Evolutionary conservation across 805 yeast species (phyloP), one percentile per base, ranked within the genome.

Genomic region (Suhomyces pyralidae): DNA sequence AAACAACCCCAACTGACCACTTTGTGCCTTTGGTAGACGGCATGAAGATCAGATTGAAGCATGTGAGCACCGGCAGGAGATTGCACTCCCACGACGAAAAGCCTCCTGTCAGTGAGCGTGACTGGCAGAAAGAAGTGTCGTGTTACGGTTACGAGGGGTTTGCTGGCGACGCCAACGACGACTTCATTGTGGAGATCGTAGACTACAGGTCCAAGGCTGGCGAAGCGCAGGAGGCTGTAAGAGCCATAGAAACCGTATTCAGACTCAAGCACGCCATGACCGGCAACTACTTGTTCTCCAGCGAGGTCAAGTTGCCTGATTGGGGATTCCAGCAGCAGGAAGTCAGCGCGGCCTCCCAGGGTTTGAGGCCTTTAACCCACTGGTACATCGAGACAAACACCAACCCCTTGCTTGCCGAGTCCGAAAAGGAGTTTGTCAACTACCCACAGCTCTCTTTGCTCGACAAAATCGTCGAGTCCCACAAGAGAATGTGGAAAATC

Each of bases 271-370:
- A 88, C 62, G 92, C 91, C 32, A 83, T 86, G 87, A 78, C 88
- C 24, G 91, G 91, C 51, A 81, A 90, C 70, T 84, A 83, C 64
- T 72, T 88, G 60, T 88, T 87, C 68, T 85, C 94, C n/a, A 86
- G 83, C 58, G 85, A 81, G 52, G 82, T 80, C 12, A 86, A 86
- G 65, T 78, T 88, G 62, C 96, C 96, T 55, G 82, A 81, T 49
- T 88, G 94, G 92, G 96, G 88, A 1, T 86, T 84, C 59, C 87
- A 83, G 56, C 96, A 88, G 69, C 92, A 85, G 68, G 96, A 88
- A 73, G 96, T 88, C 50, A 83, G 92, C 3, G 81, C 92, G 73
- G 90, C 96, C 36, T 68, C 80, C 17, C 86, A 83, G 60, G 94
- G 92, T 67, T 75, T 77, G 51, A 71, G 81, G 52, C 75, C 80